These are phyloP conservation scores for Malus orientalis DNA, from an alignment of 306 rosid species.

Conservation along the genomic window DNA sequence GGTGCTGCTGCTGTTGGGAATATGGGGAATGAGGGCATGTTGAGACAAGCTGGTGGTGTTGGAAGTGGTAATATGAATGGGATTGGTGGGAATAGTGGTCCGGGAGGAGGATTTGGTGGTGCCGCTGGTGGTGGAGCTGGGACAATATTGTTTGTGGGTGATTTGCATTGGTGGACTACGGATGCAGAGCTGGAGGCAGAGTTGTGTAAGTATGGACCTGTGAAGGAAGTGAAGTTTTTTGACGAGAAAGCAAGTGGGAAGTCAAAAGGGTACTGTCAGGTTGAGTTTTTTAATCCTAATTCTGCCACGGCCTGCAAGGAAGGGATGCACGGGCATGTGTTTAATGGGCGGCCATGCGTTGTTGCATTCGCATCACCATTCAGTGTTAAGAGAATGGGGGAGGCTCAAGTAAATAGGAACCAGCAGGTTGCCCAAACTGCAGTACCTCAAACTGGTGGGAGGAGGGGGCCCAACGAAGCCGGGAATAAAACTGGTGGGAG, in stretches of 20 bases:
- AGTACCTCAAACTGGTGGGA: constrained; percentile 27
- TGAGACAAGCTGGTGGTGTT: constrained; percentile 46
- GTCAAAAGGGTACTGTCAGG: constrained; percentile 96
- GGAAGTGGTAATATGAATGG: constrained; percentile 32
- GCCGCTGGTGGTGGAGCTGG: constrained; percentile 47
- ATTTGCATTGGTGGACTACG: constrained; percentile 98
- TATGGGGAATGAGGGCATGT: constrained; percentile 46
- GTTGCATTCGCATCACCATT: constrained; percentile 80
- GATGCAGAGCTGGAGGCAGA: constrained; percentile 85
- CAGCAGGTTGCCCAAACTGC: constrained; percentile 56
- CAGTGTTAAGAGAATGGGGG: constrained; percentile 92
- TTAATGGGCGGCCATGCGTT: constrained; percentile 86
- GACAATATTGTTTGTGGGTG: constrained; percentile 83
- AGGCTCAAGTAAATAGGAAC: constrained; percentile 73
- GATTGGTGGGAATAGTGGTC: constrained; percentile 26
- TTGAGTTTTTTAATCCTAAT: constrained; percentile 66
- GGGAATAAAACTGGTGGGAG: constrained; percentile 58
- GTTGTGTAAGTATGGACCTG: constrained; percentile 73
- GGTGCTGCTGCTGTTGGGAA: constrained; percentile 35
- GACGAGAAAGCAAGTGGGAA: constrained; percentile 99
- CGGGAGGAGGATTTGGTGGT: constrained; percentile 16
- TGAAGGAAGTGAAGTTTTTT: constrained; percentile 85
- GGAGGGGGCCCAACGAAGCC: constrained; percentile 66
- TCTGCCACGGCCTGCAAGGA: constrained; percentile 81
- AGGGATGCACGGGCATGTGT: constrained; percentile 74